Evolutionary conservation across 2,329 filamentous ascomycete genomes (phyloP), one percentile per base, ranked within the genome.

Genomic region (Thelonectria olida): DNA sequence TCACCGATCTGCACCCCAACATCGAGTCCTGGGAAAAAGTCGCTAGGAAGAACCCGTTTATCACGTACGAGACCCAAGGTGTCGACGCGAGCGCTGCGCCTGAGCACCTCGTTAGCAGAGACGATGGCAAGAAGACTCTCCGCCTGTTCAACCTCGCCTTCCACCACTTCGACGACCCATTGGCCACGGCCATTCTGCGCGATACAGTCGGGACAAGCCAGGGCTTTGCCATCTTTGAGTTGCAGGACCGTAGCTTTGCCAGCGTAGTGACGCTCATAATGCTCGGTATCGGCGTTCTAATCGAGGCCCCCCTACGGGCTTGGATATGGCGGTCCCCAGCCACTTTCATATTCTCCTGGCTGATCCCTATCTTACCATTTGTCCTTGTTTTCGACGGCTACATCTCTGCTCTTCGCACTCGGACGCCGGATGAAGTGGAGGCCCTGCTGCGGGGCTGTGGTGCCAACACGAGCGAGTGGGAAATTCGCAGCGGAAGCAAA

Each of bases 141-240:
- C 82, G 91, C 5, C 77, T 93, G 50, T 93, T 91, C 75, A 91
- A 90, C 72, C 80, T 92, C 2, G 86, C 90, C 1, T 94, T 94
- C 71, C 91, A 93, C 75, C 91, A 93, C 77, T 93, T 93, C 67
- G 84, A 88, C 63, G 88, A 93, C 69, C 76, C 78, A 4, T 75
- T 88, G 17, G 91, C 89, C 1, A 77, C 74, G 23, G 80, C 81
- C 8, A 89, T 92, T 27, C 73, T 94, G 28, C 80, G 80, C 53
- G 88, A 90, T 72, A 90, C 89, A 0, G 75, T 92, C 36, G 81
- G 86, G 67, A 91, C 85, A 0, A 84, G 86, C 53, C 84, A 90
- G 63, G 90, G 86, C 0, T 89, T 92, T 67, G 89, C 84, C 8
- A 91, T 93, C 61, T 88, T 93, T 63, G 90, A 93, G 76, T 82